Evolutionary conservation across 805 yeast genomes (phyloP).

Genomic region (Torulaspora maleeae): DNA sequence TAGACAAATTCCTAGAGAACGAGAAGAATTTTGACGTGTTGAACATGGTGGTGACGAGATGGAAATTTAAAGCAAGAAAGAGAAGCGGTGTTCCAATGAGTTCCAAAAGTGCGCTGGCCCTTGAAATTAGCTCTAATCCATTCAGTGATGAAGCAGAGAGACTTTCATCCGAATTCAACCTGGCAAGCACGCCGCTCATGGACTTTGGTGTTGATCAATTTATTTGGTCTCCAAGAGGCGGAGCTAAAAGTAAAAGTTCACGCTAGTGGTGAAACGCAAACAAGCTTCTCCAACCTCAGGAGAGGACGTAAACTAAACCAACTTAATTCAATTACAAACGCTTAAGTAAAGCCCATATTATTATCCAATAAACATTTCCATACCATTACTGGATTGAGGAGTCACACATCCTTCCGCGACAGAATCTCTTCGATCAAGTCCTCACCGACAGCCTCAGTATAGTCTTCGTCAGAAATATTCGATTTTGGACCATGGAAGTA

Average conservation of each 20-base stretch:
- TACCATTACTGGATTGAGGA: background rate
- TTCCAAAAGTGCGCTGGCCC: background rate
- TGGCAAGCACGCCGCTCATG: constrained; percentile 25
- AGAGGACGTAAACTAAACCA: background rate
- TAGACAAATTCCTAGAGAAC: constrained; percentile 41
- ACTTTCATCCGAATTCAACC: constrained; percentile 5
- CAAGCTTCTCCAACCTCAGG: too few relatives aligned
- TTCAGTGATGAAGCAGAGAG: constrained; percentile 7
- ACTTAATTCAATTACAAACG: background rate
- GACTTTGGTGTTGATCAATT: constrained; percentile 29
- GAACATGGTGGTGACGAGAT: constrained; percentile 37
- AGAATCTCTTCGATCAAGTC: constrained; percentile 26
- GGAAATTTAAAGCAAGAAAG: constrained; percentile 29
- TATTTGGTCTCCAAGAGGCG: constrained; percentile 29
- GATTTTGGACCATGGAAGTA: constrained; percentile 54
- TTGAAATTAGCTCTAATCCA: constrained; percentile 6
- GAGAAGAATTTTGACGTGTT: constrained; percentile 35
- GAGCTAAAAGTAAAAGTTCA: background rate
- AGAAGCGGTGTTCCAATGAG: background rate
- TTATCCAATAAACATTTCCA: background rate
- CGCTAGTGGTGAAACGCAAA: too few relatives aligned
- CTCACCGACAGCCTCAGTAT: constrained; percentile 27
- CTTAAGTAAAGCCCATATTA: background rate
- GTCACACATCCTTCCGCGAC: constrained; percentile 9
- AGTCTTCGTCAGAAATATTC: constrained; percentile 32